Evolutionary conservation across 352 stramenopile species (phyloP).

Genomic region (Thalassiosira delicatula): DNA sequence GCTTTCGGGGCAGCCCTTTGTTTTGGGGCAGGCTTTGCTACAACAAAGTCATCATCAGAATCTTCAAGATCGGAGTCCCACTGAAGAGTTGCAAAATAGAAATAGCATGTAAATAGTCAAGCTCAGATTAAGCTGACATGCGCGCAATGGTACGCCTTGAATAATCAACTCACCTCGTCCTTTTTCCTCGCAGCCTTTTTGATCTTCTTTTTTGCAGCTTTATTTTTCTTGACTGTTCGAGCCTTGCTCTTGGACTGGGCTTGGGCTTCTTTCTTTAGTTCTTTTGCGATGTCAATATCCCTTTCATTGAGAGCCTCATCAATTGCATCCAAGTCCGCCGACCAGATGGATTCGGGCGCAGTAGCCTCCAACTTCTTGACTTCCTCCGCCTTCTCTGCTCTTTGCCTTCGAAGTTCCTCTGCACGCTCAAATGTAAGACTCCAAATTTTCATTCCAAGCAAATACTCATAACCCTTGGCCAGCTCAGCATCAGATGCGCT

Average conservation of each 20-base stretch:
- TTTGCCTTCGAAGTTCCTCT: constrained; percentile 90
- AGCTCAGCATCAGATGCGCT: constrained; percentile 73
- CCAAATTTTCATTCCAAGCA: constrained; percentile 98
- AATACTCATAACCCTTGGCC: constrained; percentile 94
- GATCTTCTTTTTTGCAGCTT: constrained; percentile 63
- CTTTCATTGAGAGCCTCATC: constrained; percentile 84
- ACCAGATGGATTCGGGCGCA: constrained; percentile 89
- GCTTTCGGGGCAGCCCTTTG: too few species aligned
- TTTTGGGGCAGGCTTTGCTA: constrained; percentile 11
- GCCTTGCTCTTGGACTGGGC: constrained; percentile 70
- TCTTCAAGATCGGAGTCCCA: constrained; percentile 20
- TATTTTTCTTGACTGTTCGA: constrained; percentile 50
- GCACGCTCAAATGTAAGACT: constrained; percentile 95
- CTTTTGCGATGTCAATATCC: constrained; percentile 69
- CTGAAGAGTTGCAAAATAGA: background rate
- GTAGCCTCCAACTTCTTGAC: constrained; percentile 89
- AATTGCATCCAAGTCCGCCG: constrained; percentile 86
- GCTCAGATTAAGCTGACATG: too few species aligned
- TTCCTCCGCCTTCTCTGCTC: constrained; percentile 88
- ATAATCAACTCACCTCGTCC: constrained; percentile 49
- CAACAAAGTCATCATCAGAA: constrained; percentile 28
- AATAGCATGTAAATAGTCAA: background rate
- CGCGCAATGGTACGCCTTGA: too few species aligned
- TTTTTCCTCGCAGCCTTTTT: constrained; percentile 59
- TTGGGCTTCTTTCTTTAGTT: constrained; percentile 62